Percentiles rank a stretch among this genome's conserved stretches.
Conservation (phyloP, 208 protist species). For the Strigomonas culicis region DNA sequence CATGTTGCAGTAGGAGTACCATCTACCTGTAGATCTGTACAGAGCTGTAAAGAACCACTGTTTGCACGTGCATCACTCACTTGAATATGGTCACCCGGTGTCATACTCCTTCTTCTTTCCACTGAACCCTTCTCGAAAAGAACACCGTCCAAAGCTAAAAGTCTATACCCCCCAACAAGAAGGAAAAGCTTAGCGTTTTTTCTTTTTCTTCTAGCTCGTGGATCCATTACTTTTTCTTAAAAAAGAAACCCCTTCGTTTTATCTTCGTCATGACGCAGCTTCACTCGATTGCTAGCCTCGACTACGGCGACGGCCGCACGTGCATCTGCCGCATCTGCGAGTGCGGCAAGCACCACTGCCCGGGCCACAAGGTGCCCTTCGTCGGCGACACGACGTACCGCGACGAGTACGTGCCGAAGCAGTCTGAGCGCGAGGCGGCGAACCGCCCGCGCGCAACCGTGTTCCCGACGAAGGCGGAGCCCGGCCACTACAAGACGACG, state of each 20-base stretch:
- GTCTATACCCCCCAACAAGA: too few species aligned
- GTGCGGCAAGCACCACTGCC: constrained; percentile 83
- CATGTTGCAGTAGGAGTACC: too few species aligned
- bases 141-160: too few species aligned
- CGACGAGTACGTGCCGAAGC: constrained; percentile 86
- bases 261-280: constrained; percentile 83
- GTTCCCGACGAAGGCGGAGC: constrained; percentile 76
- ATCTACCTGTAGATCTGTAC: too few species aligned
- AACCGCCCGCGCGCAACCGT: constrained; percentile 34
- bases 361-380: constrained; percentile 74
- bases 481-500: constrained; percentile 86
- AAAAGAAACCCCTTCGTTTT: too few species aligned
- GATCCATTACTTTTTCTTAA: constrained; percentile 5
- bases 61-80: not conserved
- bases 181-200: not conserved
- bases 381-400: constrained; percentile 83
- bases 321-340: constrained; percentile 88
- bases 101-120: not conserved
- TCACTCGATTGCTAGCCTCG: constrained; percentile 82
- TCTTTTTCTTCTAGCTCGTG: not conserved
- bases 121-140: too few species aligned
- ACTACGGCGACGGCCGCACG: constrained; percentile 87
- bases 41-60: not conserved
- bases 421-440: constrained; percentile 40
- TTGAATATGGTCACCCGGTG: not conserved